Evolutionary conservation across 2,329 filamentous ascomycete genomes (phyloP), one percentile per base, ranked within the genome.

Genomic region (Colletotrichum noveboracense): DNA sequence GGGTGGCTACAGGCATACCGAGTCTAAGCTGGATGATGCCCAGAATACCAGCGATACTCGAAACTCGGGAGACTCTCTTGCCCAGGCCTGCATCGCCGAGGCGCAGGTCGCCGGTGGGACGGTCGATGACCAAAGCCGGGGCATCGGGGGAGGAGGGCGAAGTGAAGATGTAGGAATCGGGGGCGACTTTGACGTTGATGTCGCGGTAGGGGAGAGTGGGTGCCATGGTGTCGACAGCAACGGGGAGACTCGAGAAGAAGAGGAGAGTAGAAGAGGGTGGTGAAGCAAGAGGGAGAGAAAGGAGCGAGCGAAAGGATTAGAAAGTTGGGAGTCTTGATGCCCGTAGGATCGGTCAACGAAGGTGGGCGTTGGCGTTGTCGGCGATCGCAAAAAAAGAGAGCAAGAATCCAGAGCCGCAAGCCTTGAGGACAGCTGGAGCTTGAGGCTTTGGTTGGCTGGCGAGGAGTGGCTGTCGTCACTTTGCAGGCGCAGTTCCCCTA

Each of bases 81-180:
- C 92, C 93, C 32, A 96, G 88, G 78, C 93, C 91, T 73, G 94
- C 94, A 90, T 98, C 94, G 81, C 93, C 94, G 75, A 99, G 89
- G 76, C 96, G 92, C 68, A 98, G 87, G 85, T 98, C 96, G 76
- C 97, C 97, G 16, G 96, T 97, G 12, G 97, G 97, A 70, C 97
- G 92, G 82, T 98, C 97, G 78, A 99, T 91, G 16, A 98, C 92
- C 67, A 99, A 90, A 12, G 95, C 95, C 16, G 95, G 95, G 32
- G 96, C 94, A 85, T 96, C 93, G 77, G 96, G 96, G 5, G 96
- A 96, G 1, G 97, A 98, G 32, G 97, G 97, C 32, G 97, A 99
- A 52, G 95, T 96, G 86, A 99, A 99, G 80, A 96, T 95, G 89
- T 99, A 99, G 83, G 97, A 94, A 81, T 96, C 95, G 80, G 95